Evolutionary conservation across 2,329 filamentous ascomycete genomes (phyloP), one percentile per base, ranked within the genome.

Genomic region (Nigrospora oryzae): DNA sequence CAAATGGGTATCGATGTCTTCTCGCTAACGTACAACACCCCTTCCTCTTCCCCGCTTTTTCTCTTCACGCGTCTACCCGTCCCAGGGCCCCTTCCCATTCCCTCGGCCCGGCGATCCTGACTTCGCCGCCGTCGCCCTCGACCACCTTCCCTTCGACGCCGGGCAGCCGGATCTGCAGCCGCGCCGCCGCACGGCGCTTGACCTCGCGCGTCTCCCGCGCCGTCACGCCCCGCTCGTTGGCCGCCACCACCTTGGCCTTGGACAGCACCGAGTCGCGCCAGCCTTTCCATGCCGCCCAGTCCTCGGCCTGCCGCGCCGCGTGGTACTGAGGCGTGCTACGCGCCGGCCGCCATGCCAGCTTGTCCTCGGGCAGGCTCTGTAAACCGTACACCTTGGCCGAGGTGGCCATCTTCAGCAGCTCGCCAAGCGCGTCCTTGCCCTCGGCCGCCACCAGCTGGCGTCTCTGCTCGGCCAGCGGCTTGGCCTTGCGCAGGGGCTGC

Each of bases 321-420:
- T 83, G 78, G 63, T 81, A 87, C 57, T 79, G 74, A 4, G 82
- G 77, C 38, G 80, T 85, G 35, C 69, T 70, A 56, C 68, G 77
- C 17, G 77, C 77, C 17, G 83, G 83, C 50, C 78, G 73, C 84
- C 84, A 88, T 11, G 75, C 74, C 36, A 82, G 68, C 58, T 73
- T 77, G 56, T 85, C 78, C 56, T 73, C 65, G 1, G 79, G 76
- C 51, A 82, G 59, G 28, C 61, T 58, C 7, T 60, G 65, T n/a
- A 87, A 67, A 54, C 86, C 76, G 53, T 78, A 84, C 11, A 84
- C 59, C 49, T 65, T 69, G 4, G 79, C 73, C 2, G 67, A 64
- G 2, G 70, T 68, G 0, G 78, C 77, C 59, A 88, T 73, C 51
- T 73, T 73, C 40, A 88, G 67, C 40, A 89, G 71, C 60, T 84